Conservation (phyloP, 2,329 filamentous ascomycete species). For the Diaporthe sp. region DNA sequence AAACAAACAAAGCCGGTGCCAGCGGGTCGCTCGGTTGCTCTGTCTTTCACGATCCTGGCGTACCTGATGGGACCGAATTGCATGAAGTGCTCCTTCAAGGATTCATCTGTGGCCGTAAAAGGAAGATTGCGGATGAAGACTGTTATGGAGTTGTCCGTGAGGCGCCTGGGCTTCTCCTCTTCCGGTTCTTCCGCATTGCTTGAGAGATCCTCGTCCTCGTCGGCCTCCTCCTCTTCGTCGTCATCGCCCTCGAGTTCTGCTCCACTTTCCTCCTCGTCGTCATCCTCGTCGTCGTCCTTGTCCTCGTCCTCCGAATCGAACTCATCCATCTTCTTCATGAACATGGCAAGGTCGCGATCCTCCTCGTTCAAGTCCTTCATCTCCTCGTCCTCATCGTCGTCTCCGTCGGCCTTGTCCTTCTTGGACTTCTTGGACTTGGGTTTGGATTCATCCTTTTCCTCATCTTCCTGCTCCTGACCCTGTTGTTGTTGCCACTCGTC, state of each 20-base stretch:
- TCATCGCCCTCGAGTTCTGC: constrained; percentile 49
- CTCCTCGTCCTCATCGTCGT: constrained; percentile 42
- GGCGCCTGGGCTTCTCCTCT: constrained; percentile 50
- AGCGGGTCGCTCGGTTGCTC: constrained; percentile 83
- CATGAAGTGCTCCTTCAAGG: constrained; percentile 86
- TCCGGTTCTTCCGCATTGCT: constrained; percentile 56
- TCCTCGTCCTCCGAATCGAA: constrained; percentile 67
- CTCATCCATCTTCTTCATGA: constrained; percentile 68
- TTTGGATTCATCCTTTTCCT: constrained; percentile 45
- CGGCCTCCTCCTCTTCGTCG: constrained; percentile 53
- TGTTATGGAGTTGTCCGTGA: constrained; percentile 76
- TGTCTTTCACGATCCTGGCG: constrained; percentile 90
- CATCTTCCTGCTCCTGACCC: constrained; percentile 50
- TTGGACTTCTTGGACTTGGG: constrained; percentile 48
- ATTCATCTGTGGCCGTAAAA: constrained; percentile 85
- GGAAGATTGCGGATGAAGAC: constrained; percentile 95
- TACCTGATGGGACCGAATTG: constrained; percentile 91
- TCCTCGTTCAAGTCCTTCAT: constrained; percentile 50
- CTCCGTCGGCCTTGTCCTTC: constrained; percentile 45
- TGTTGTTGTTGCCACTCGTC: constrained; percentile 80
- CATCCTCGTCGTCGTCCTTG: constrained; percentile 60
- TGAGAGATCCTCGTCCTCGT: constrained; percentile 50
- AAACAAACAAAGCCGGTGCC: constrained; percentile 98
- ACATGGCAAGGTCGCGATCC: constrained; percentile 59
- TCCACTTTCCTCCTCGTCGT: constrained; percentile 48